Evolutionary conservation across 305 asterid species (phyloP).

Genomic region (Fraxinus sp.): DNA sequence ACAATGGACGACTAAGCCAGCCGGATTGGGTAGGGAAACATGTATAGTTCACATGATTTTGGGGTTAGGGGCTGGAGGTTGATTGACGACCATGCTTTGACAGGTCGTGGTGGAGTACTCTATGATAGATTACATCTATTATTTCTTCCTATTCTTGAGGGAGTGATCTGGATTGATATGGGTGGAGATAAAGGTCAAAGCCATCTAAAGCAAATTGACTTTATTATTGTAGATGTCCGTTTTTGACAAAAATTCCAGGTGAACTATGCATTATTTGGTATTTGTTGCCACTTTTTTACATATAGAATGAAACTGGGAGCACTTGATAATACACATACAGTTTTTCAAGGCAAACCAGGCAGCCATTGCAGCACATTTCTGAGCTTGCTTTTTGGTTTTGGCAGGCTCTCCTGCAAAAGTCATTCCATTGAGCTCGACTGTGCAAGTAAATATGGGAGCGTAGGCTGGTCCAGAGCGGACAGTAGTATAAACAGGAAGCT

Average conservation of each 20-base stretch:
- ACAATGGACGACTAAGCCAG: background rate
- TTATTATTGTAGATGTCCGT: background rate
- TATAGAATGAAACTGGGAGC: background rate
- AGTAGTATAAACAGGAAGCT: conserved; percentile 47
- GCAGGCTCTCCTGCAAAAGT: conserved; percentile 49
- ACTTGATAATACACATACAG: background rate
- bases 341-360: conserved; percentile 54
- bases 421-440: conserved; percentile 56
- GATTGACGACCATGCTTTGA: background rate
- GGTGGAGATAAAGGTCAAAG: background rate
- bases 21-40: background rate
- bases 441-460: conserved; percentile 47
- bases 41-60: background rate
- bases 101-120: background rate
- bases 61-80: background rate
- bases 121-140: background rate
- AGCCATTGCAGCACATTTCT: conserved; percentile 60
- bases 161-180: background rate
- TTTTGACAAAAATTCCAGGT: background rate
- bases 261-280: background rate
- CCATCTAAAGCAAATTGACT: background rate
- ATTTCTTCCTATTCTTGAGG: background rate
- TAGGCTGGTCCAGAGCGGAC: conserved; percentile 52
- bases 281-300: background rate
- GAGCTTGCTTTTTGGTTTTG: conserved; percentile 57